phyloP scores from a whole-genome alignment of 768 basidiomycete genomes.

The Pisolithus orientalis region DNA sequence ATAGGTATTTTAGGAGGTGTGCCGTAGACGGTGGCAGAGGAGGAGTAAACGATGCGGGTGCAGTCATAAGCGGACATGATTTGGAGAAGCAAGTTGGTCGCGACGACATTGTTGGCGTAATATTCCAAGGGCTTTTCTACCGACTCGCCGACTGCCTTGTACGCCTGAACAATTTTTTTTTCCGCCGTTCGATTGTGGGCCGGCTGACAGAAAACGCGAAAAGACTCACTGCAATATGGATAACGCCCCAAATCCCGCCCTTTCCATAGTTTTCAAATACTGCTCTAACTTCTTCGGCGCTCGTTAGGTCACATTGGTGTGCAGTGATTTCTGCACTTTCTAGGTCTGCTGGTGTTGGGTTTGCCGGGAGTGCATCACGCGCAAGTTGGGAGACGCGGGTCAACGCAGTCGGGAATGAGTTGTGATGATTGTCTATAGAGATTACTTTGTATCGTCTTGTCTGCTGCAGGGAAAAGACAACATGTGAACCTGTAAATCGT shows the following conservation, averaged over 20 bases:
- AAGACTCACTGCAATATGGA: constrained; percentile 83
- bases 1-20: constrained; percentile 90
- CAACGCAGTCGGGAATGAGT: constrained; percentile 75
- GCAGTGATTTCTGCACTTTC: constrained; percentile 70
- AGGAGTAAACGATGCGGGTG: constrained; percentile 90
- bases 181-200: background rate
- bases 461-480: constrained; percentile 79
- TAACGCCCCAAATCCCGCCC: constrained; percentile 92
- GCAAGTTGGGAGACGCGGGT: constrained; percentile 77
- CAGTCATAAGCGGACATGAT: constrained; percentile 82
- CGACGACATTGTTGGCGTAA: constrained; percentile 90
- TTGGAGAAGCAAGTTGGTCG: constrained; percentile 81
- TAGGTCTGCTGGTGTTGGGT: constrained; percentile 61
- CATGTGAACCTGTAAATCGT: constrained; percentile 71
- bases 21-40: constrained; percentile 97
- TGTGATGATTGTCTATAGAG: constrained; percentile 92
- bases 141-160: constrained; percentile 97
- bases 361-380: constrained; percentile 57
- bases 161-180: constrained; percentile 53
- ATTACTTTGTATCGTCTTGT: constrained; percentile 89
- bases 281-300: constrained; percentile 58
- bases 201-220: background rate
- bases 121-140: constrained; percentile 89
- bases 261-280: constrained; percentile 84
- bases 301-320: constrained; percentile 68